These are phyloP conservation scores for Diaporthe amygdali DNA, from an alignment of 2,329 filamentous ascomycete species.

Conservation along the genomic window DNA sequence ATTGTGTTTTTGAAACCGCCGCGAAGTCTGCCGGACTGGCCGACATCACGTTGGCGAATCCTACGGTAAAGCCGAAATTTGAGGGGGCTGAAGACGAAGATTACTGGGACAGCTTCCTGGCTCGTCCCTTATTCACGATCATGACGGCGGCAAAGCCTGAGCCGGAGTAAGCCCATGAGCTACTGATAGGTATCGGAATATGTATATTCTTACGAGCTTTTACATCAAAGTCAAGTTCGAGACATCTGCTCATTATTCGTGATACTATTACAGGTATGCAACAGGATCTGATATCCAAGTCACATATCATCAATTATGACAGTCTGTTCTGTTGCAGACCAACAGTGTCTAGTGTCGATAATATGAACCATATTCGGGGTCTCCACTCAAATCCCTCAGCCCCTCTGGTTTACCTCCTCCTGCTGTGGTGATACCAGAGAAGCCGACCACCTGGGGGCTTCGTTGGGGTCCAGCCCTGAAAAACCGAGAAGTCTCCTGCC, in stretches of 20 bases:
- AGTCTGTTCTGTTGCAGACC: background rate
- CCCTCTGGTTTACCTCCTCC: background rate
- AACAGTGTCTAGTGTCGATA: background rate
- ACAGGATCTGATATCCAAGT: background rate
- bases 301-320: background rate
- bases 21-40: background rate
- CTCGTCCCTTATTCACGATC: background rate
- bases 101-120: background rate
- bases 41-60: background rate
- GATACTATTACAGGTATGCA: background rate
- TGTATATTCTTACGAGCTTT: too few species aligned
- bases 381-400: background rate
- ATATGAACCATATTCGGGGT: background rate
- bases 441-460: conserved; percentile 1
- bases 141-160: background rate
- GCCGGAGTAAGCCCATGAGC: background rate
- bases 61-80: background rate
- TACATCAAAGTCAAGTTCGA: background rate
- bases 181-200: too few species aligned
- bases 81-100: background rate
- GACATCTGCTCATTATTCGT: background rate
- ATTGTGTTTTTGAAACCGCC: background rate
- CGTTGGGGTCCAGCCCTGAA: conserved; percentile 16
- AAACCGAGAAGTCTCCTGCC: conserved; percentile 7
- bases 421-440: background rate